Conservation (phyloP, 2,329 filamentous ascomycete species). For the Elsinoe ampelina region DNA sequence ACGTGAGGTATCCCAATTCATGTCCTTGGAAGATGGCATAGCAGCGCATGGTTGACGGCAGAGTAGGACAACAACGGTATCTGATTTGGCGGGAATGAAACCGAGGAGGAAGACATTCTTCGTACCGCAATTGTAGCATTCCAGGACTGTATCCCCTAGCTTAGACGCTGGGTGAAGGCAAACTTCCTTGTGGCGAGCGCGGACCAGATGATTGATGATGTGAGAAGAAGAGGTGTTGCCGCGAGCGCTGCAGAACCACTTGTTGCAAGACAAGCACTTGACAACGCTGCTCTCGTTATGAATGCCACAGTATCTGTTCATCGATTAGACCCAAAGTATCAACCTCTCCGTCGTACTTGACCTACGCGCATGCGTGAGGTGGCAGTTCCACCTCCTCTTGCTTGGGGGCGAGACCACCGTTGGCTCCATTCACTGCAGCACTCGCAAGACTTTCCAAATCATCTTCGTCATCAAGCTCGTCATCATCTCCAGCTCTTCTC, state of each 20-base stretch:
- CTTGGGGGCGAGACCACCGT: constrained; percentile 51
- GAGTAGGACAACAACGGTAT: constrained; percentile 92
- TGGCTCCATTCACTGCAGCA: constrained; percentile 66
- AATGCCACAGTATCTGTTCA: constrained; percentile 79
- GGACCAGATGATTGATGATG: constrained; percentile 95
- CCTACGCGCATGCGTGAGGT: constrained; percentile 89
- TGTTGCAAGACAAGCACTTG: constrained; percentile 89
- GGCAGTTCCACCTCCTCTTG: constrained; percentile 82
- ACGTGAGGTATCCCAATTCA: constrained; percentile 98
- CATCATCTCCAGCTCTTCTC: constrained; percentile 77
- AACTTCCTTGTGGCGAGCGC: constrained; percentile 96
- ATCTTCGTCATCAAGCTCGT: constrained; percentile 75
- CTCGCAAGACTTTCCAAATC: constrained; percentile 64
- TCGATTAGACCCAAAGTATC: not conserved
- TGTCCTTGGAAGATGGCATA: constrained; percentile 92
- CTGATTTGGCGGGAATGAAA: constrained; percentile 97
- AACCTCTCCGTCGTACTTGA: constrained; percentile 22
- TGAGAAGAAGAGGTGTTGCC: constrained; percentile 95
- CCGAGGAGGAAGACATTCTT: constrained; percentile 97
- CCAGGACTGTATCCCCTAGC: constrained; percentile 88
- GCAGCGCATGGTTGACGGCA: constrained; percentile 95
- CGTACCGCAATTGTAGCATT: constrained; percentile 99
- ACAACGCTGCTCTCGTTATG: constrained; percentile 93
- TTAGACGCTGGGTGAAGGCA: constrained; percentile 89
- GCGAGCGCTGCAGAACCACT: constrained; percentile 98